A percentile compares a stretch with the other conserved stretches of the same genome.
Evolutionary conservation across 2,329 filamentous ascomycete species (phyloP).

Genomic region (Pseudocercospora eumusae): DNA sequence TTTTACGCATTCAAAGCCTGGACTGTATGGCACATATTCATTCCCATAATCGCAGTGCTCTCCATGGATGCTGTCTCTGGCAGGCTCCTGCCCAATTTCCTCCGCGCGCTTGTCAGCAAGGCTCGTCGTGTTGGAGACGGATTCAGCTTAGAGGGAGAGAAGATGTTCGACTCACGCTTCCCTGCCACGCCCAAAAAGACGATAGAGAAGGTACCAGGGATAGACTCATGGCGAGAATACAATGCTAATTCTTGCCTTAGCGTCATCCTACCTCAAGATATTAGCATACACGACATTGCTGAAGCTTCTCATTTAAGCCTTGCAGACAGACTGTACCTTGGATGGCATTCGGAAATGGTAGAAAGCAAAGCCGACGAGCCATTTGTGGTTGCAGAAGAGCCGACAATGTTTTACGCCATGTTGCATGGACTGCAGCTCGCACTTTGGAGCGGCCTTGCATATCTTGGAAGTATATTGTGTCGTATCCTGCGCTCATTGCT

Average conservation of each 20-base stretch:
- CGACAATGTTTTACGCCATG: background rate
- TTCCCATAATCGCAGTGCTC: background rate
- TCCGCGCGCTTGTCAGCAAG: background rate
- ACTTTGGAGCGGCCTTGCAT: background rate
- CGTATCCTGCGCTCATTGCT: background rate
- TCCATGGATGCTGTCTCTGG: background rate
- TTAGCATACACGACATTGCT: background rate
- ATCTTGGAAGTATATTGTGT: too few relatives aligned
- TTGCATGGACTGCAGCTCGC: background rate
- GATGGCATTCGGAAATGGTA: background rate
- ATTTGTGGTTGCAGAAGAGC: background rate
- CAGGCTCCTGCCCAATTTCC: background rate
- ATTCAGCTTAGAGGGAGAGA: background rate
- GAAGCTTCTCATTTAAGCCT: background rate
- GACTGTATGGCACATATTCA: background rate
- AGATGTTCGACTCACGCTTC: background rate
- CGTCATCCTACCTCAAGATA: background rate
- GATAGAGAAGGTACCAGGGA: background rate
- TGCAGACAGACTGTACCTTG: background rate
- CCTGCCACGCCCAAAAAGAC: background rate
- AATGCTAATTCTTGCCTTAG: background rate
- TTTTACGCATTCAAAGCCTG: background rate
- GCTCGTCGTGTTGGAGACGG: background rate
- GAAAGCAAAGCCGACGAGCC: background rate
- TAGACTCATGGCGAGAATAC: background rate